These are phyloP conservation scores for Plasmodium yoelii DNA, from an alignment of 169 alveolate genomes.

Conservation along the genomic window DNA sequence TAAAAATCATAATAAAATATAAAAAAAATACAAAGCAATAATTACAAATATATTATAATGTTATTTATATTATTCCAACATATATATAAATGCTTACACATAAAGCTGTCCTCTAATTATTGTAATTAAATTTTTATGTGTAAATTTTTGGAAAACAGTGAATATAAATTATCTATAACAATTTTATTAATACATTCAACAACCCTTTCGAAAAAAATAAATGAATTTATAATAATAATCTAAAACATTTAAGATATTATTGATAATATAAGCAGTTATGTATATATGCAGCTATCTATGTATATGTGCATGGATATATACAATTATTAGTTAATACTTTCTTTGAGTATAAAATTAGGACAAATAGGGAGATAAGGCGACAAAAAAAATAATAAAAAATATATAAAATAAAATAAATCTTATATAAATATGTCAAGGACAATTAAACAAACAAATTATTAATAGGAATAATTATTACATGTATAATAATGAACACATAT, in stretches of 20 bases:
- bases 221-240: conserved; percentile 5
- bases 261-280: not conserved
- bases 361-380: conserved; percentile 7
- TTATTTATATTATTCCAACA: not conserved
- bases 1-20: not conserved
- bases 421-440: not conserved
- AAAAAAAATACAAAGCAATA: not conserved
- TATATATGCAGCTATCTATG: conserved; percentile 1
- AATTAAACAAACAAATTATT: conserved; percentile 4
- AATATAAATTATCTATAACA: conserved; percentile 1
- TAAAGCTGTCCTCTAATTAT: too few relatives aligned
- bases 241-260: not conserved
- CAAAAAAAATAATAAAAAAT: not conserved
- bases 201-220: not conserved
- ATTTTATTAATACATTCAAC: not conserved
- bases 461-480: conserved; percentile 2
- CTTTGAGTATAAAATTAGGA: conserved; percentile 7
- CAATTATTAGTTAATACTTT: not conserved
- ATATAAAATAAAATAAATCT: too few relatives aligned
- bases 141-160: not conserved
- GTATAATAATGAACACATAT: not conserved
- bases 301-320: conserved; percentile 4
- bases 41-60: not conserved
- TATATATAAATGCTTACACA: not conserved
- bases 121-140: not conserved